phyloP scores from a whole-genome alignment of 163 green algal genomes.

The Prototheca wickerhamii region DNA sequence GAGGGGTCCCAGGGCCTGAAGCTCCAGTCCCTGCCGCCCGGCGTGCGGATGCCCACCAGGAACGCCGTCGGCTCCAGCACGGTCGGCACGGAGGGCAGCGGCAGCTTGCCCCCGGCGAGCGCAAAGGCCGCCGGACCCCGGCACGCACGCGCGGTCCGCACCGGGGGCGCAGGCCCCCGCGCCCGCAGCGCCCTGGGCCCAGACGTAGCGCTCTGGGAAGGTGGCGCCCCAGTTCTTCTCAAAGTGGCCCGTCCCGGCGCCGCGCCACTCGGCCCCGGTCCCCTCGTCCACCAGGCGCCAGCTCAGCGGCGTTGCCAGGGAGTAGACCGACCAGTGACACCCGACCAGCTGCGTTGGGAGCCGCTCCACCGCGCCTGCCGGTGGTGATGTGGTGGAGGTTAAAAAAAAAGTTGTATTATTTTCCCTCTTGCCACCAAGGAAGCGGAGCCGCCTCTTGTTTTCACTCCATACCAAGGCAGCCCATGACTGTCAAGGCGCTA shows the following conservation, averaged over 20 bases:
- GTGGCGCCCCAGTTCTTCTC: conserved; percentile 2
- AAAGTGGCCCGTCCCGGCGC: not conserved
- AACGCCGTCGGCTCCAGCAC: not conserved
- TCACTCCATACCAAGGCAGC: no score
- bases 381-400: no score
- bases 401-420: no score
- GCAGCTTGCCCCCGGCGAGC: conserved; percentile 1
- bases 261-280: not conserved
- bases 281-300: not conserved
- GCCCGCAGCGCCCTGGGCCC: conserved; percentile 1
- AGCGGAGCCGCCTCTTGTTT: no score
- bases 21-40: not conserved
- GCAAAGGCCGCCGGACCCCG: not conserved
- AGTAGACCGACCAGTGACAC: conserved; percentile 4
- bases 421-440: no score
- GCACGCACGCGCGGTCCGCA: not conserved
- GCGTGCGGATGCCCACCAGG: not conserved
- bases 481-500: no score
- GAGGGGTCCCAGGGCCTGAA: conserved; percentile 2
- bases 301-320: not conserved
- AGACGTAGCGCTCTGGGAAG: not conserved
- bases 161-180: no score
- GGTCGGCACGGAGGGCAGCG: not conserved
- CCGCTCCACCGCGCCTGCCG: not conserved
- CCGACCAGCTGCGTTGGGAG: not conserved